Evolutionary conservation across 345 rosid species (phyloP), one percentile per base, ranked within the genome.

Genomic region (Corymbia maculata): DNA sequence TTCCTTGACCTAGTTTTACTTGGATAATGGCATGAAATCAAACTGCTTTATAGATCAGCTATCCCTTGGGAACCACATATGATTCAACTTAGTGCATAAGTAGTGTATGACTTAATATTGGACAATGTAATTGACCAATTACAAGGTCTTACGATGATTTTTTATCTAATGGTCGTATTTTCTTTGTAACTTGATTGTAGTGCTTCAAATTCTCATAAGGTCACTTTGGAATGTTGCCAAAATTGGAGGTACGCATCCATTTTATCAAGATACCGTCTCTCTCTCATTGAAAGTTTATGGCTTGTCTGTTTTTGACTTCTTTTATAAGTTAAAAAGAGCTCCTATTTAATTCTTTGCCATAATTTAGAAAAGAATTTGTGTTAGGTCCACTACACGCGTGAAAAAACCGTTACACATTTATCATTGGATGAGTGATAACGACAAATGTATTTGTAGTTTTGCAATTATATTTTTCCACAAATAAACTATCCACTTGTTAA

Each of bases 101-200:
- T 28, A 6, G 1, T 1, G 2, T 13, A 6, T 1, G 6, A 28
- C 32, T 61, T 28, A 10, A 61, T 28, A 61, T 12, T 61, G 4
- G 70, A 61, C 2, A 28, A 61, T 6, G 4, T 11, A 28, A 1
- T 0, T 0, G 28, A 5, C 2, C 0, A 59, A 61, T 28, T 28
- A 12, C 2, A 0, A 57, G n/a, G 1, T 57, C n/a, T 24, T 2
- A 57, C 64, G 1, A 2, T 57, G 64, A 57, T 24, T 57, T 24
- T 5, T 22, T 57, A 24, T 57, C 6, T 2, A 22, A 1, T 57
- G 64, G 24, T 1, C 0, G 6, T 0, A 3, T 0, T 24, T 0
- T 24, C 6, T 57, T 0, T 26, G 4, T 8, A 28, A 28, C 0
- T 0, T 61, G 0, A 13, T 61, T 28, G 32, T 28, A 61, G 70